Conservation (phyloP, 148 eudicot genomes). For the Camellia japonica region DNA sequence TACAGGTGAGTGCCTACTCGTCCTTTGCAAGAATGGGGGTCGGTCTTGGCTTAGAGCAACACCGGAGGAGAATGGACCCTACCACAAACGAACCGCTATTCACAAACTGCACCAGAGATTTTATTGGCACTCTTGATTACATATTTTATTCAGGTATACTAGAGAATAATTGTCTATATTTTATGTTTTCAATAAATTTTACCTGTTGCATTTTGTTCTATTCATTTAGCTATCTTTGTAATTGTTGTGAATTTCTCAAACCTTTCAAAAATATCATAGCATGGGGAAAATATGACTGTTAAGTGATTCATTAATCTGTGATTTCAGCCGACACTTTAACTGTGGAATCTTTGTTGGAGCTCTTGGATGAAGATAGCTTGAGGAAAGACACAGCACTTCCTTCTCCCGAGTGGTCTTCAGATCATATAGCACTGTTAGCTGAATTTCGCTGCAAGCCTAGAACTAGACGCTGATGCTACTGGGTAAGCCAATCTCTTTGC, state of each 20-base stretch:
- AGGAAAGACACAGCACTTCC: constrained; percentile 99
- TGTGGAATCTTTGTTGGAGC: constrained; percentile 92
- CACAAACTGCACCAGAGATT: constrained; percentile 93
- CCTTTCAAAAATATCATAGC: too few species aligned
- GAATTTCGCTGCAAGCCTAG: constrained; percentile 95
- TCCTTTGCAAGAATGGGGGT: constrained; percentile 75
- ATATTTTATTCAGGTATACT: constrained; percentile 88
- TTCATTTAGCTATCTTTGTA: not conserved
- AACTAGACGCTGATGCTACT: constrained; percentile 59
- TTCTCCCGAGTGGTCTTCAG: constrained; percentile 99
- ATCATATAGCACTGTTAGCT: constrained; percentile 94
- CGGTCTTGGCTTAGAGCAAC: constrained; percentile 74
- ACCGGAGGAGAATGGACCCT: constrained; percentile 83
- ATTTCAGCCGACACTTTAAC: constrained; percentile 91
- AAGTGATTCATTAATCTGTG: constrained; percentile 1
- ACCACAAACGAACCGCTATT: constrained; percentile 85
- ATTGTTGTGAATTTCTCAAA: not conserved
- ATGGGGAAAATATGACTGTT: not conserved
- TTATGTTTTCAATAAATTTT: not conserved
- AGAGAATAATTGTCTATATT: not conserved
- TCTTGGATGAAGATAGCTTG: constrained; percentile 91
- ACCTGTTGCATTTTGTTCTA: not conserved
- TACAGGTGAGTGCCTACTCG: constrained; percentile 95
- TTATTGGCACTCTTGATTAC: constrained; percentile 93
- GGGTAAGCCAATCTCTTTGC: constrained; percentile 22